Evolutionary conservation across 495 filamentous ascomycete genomes (phyloP), one percentile per base, ranked within the genome.

Genomic region (Aspergillus ellipticus): DNA sequence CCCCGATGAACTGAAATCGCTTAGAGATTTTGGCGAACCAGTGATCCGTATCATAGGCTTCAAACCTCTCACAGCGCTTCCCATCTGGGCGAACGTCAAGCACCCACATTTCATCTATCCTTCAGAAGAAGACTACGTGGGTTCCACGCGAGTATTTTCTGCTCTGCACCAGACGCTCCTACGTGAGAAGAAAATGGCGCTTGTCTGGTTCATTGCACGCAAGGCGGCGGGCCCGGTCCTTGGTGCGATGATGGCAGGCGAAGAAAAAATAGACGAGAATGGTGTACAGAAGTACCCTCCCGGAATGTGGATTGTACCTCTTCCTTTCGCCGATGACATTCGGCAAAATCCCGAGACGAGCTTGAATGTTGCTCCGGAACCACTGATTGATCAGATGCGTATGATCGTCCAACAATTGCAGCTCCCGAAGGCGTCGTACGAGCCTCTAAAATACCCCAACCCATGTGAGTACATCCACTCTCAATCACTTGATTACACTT

Each of bases 61-160:
- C 79, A 99, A 96, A 65, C 84, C 89, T 4, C 71, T 87, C 16
- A 82, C 82, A 7, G 76, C 84, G 60, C 76, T 97, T 2, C 89
- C 87, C 5, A 79, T 89, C 50, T 96, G 94, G 90, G 90, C 93
- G 4, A 91, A 89, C 41, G 74, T 88, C 33, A 89, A 87, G 66
- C 90, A 90, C 49, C 87, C 91, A 6, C 87, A 84, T 13, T 97
- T 96, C 74, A 89, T 97, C 60, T 99, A 96, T 68, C 94, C 95
- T 1, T 92, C 89, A 15, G 95, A 99, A 65, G 86, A 90, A 53
- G 85, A 90, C 51, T 95, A 83, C 56, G 78, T 97, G 22, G 95
- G 95, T 20, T 96, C 90, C 1, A 93, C 92, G 1, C 85, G 95
- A 4, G 91, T 96, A 4, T 99, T 97, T 65, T 84, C 92, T 3